A percentile compares a stretch with the other conserved stretches of the same genome.
These are phyloP conservation scores for Agroathelia rolfsii DNA, from an alignment of 1,284 basidiomycete genomes.

Conservation along the genomic window DNA sequence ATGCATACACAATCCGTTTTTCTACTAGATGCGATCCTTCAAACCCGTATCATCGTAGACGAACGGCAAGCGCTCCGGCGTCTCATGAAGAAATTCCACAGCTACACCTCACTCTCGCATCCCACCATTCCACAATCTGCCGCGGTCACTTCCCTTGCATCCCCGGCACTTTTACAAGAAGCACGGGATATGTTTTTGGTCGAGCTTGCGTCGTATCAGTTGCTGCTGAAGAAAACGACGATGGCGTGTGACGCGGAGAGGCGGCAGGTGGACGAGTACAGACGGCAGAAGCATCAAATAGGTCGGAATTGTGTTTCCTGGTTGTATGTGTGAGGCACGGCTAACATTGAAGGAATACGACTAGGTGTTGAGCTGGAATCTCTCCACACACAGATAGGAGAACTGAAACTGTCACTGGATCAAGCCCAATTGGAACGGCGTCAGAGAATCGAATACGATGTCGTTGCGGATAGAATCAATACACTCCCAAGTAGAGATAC, in stretches of 20 bases:
- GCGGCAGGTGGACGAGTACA: conserved; percentile 72
- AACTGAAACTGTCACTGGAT: conserved; percentile 63
- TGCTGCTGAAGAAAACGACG: conserved; percentile 61
- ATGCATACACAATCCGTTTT: no score
- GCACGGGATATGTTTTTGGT: conserved; percentile 68
- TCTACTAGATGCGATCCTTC: conserved; percentile 59
- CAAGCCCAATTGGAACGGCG: conserved; percentile 64
- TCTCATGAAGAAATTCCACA: conserved; percentile 70
- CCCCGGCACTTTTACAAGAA: conserved; percentile 43
- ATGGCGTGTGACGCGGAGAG: conserved; percentile 77
- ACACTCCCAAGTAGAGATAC: conserved; percentile 66
- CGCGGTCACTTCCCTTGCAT: conserved; percentile 20
- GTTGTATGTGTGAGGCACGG: conserved; percentile 25
- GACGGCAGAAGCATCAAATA: conserved; percentile 57
- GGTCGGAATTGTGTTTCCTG: conserved; percentile 33
- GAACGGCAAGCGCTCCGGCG: conserved; percentile 60
- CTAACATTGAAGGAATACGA: conserved; percentile 56
- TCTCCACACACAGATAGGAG: conserved; percentile 75
- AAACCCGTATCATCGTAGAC: conserved; percentile 68
- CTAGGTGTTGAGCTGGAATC: no score
- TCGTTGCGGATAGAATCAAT: conserved; percentile 72
- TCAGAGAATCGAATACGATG: conserved; percentile 76
- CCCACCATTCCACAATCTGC: conserved; percentile 32
- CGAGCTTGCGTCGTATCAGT: conserved; percentile 64
- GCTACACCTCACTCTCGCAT: conserved; percentile 50